Evolutionary conservation across 2,329 filamentous ascomycete species (phyloP).

Genomic region (Alternaria ethzedia): DNA sequence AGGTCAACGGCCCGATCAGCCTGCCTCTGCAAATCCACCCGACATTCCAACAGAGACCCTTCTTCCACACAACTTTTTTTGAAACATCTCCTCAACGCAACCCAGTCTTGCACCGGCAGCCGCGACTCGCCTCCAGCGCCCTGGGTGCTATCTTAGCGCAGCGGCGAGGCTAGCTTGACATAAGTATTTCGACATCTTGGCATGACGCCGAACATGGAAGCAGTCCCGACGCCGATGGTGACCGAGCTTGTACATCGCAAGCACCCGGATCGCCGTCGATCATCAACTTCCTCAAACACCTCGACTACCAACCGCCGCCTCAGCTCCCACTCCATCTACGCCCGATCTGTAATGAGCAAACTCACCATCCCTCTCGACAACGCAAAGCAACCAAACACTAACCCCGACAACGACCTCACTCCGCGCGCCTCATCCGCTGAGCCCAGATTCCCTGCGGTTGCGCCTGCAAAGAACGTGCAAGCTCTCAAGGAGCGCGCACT

Average conservation of each 20-base stretch:
- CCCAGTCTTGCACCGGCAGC: not conserved
- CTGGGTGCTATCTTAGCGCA: conserved; percentile 3
- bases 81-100: not conserved
- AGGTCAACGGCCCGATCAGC: conserved; percentile 1
- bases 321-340: conserved; percentile 58
- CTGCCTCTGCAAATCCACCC: not conserved
- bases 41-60: not conserved
- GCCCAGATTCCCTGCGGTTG: conserved; percentile 15
- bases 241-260: conserved; percentile 20
- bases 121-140: not conserved
- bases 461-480: conserved; percentile 31
- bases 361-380: conserved; percentile 34
- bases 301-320: conserved; percentile 30
- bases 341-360: conserved; percentile 58
- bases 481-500: conserved; percentile 29
- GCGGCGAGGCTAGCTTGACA: conserved; percentile 5
- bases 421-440: conserved; percentile 21
- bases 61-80: not conserved
- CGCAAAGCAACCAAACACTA: conserved; percentile 19
- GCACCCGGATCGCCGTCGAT: conserved; percentile 21
- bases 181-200: conserved; percentile 7
- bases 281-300: conserved; percentile 23
- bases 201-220: conserved; percentile 20
- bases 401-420: conserved; percentile 24
- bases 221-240: conserved; percentile 21